A percentile compares a stretch with the other conserved stretches of the same genome.
phyloP scores from a whole-genome alignment of 2,329 filamentous ascomycete species.

The Canariomyces notabilis region DNA sequence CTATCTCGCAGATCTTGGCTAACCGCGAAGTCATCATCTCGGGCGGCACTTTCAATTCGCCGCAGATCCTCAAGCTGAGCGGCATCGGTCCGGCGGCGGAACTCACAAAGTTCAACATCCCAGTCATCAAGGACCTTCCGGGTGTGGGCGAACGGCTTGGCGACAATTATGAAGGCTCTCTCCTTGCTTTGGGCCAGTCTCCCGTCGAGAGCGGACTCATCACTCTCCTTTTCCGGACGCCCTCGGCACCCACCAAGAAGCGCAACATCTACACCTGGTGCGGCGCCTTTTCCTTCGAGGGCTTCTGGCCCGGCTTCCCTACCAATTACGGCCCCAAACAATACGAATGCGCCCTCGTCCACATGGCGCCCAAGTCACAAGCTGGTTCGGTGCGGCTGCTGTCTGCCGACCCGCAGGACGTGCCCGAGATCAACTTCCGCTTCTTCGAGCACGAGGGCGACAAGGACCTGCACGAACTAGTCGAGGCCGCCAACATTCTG shows the following conservation, averaged over 20 bases:
- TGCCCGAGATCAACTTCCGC: slow-evolving; percentile 54
- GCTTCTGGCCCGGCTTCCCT: slow-evolving; percentile 32
- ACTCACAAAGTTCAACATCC: slow-evolving; percentile 40
- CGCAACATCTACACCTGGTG: slow-evolving; percentile 31
- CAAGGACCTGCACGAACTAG: slow-evolving; percentile 24
- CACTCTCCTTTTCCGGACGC: slow-evolving; percentile 26
- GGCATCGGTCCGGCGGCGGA: slow-evolving; percentile 37
- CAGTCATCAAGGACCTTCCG: slow-evolving; percentile 49
- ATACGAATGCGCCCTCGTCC: slow-evolving; percentile 42
- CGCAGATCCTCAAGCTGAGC: slow-evolving; percentile 35
- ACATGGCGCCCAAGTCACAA: slow-evolving; percentile 53
- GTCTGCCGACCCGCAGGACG: slow-evolving; percentile 54
- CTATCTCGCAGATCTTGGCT: slow-evolving; percentile 28
- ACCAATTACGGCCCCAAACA: slow-evolving; percentile 31
- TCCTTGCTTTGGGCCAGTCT: slow-evolving; percentile 35
- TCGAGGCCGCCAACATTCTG: slow-evolving; percentile 24
- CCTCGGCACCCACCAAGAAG: slow-evolving; percentile 27
- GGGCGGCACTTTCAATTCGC: slow-evolving; percentile 36
- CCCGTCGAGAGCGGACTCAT: slow-evolving; percentile 26
- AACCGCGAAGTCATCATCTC: slow-evolving; percentile 43
- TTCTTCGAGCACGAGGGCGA: slow-evolving; percentile 40
- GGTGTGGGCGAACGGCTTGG: slow-evolving; percentile 58
- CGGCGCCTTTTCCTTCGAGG: slow-evolving; percentile 29
- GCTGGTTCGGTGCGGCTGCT: slow-evolving; percentile 52
- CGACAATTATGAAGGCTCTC: slow-evolving; percentile 47